Percentiles rank a stretch among this genome's conserved stretches.
Conservation (phyloP, 2,329 filamentous ascomycete species). For the Xylaria sp. region DNA sequence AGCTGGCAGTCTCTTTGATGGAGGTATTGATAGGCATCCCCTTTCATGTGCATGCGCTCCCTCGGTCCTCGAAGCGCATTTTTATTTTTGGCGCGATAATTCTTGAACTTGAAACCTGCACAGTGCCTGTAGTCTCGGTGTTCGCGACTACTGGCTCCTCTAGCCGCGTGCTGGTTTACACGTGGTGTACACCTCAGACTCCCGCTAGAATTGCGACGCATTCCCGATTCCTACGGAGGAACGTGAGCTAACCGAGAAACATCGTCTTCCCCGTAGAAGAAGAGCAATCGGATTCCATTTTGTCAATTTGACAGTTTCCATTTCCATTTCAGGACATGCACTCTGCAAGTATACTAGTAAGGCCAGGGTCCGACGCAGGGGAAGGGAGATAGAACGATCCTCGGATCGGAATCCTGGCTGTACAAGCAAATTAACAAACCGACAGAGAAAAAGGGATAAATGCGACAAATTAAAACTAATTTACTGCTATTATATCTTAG, state of each 20-base stretch:
- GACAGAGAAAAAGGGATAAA: background rate
- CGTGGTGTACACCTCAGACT: background rate
- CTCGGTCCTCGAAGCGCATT: constrained; percentile 1
- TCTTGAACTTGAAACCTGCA: background rate
- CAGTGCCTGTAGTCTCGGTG: background rate
- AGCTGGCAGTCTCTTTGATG: background rate
- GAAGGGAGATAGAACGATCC: background rate
- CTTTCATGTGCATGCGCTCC: background rate
- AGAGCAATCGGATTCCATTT: too few relatives aligned
- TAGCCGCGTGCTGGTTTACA: constrained; percentile 11
- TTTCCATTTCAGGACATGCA: constrained; percentile 12
- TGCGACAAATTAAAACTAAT: background rate
- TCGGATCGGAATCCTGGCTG: constrained; percentile 2
- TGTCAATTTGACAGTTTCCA: background rate
- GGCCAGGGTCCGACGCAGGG: constrained; percentile 17
- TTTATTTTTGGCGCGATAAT: background rate
- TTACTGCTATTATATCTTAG: background rate
- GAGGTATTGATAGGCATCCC: background rate
- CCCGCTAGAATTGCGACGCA: background rate
- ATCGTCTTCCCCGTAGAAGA: background rate
- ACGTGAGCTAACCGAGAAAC: background rate
- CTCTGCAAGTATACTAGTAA: too few relatives aligned
- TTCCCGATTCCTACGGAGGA: background rate
- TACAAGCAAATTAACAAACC: background rate
- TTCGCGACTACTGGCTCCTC: background rate